Conservation (phyloP, 2,329 filamentous ascomycete species). For the Thielaviopsis cerberus region DNA sequence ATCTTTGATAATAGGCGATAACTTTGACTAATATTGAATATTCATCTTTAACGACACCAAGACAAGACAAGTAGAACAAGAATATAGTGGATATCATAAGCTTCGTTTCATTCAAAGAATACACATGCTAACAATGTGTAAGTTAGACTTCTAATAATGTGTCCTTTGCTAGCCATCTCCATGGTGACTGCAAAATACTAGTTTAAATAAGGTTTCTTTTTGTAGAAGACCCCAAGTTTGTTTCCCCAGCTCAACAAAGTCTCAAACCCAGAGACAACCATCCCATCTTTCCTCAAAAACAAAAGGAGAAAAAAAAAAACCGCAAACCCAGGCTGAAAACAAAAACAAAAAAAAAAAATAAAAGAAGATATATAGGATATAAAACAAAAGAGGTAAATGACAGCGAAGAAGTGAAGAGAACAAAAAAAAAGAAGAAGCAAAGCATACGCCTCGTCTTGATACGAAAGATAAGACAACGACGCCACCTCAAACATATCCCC, state of each 20-base stretch:
- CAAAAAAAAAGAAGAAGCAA: background rate
- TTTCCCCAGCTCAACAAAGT: background rate
- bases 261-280: background rate
- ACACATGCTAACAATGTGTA: background rate
- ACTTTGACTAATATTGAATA: background rate
- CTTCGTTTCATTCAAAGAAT: slow-evolving; percentile 4
- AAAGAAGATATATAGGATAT: background rate
- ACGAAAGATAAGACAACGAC: slow-evolving; percentile 2
- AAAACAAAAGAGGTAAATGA: background rate
- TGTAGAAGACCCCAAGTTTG: background rate
- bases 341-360: slow-evolving; percentile 4
- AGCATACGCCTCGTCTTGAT: background rate
- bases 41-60: too few relatives aligned
- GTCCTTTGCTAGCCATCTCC: slow-evolving; percentile 4
- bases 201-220: background rate
- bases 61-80: background rate
- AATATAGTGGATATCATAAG: background rate
- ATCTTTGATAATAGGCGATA: too few relatives aligned
- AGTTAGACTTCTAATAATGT: slow-evolving; percentile 1
- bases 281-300: background rate
- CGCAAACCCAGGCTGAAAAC: background rate
- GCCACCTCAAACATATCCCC: background rate
- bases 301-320: background rate
- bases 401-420: slow-evolving; percentile 5
- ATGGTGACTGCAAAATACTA: slow-evolving; percentile 6